Conservation (phyloP, 305 asterid species). For the Fraxinus floribunda region DNA sequence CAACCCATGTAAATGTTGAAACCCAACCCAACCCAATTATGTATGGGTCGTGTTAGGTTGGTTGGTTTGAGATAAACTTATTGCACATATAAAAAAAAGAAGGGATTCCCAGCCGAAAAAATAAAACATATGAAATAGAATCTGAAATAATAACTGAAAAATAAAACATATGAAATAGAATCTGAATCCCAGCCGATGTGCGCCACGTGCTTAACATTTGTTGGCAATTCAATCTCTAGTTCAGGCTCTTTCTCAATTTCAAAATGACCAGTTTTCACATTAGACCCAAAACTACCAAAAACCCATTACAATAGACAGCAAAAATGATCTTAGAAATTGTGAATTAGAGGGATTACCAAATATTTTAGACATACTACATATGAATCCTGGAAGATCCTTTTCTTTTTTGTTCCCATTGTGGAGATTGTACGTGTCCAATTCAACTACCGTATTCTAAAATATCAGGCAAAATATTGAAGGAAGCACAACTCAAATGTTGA, state of each 20-base stretch:
- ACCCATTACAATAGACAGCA: neutral
- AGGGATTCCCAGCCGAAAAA: no score
- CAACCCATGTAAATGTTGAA: no score
- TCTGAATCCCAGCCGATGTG: constrained; percentile 29
- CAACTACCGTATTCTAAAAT: neutral
- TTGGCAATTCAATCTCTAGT: constrained; percentile 26
- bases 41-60: no score
- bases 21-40: no score
- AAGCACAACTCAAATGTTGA: neutral
- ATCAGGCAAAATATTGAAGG: neutral
- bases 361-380: constrained; percentile 23
- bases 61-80: no score
- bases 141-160: no score
- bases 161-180: no score
- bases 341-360: constrained; percentile 25
- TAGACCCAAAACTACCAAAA: neutral
- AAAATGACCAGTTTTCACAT: neutral
- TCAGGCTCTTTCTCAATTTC: constrained; percentile 31
- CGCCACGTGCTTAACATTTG: constrained; percentile 32
- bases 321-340: neutral
- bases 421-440: neutral
- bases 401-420: constrained; percentile 30
- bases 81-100: no score
- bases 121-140: no score
- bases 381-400: constrained; percentile 31